Evolutionary conservation across 495 filamentous ascomycete species (phyloP).

Genomic region (Podospora conica): DNA sequence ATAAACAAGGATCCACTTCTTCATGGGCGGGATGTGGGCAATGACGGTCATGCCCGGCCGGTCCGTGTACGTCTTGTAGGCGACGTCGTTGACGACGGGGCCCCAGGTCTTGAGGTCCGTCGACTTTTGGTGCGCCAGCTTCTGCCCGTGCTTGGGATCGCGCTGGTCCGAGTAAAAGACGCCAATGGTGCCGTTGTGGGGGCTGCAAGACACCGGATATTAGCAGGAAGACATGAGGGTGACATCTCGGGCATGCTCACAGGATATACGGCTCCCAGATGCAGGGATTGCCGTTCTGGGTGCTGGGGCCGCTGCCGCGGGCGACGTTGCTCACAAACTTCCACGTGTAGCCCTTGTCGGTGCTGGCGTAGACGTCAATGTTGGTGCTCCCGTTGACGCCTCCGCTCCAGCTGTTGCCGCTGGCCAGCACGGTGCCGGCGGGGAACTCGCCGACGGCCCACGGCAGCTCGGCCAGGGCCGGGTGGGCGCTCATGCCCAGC

Average conservation of each 20-base stretch:
- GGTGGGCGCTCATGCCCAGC: conserved; percentile 59
- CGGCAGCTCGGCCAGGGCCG: conserved; percentile 54
- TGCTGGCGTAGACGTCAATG: conserved; percentile 59
- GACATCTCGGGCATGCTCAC: conserved; percentile 12
- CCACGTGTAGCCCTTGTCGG: conserved; percentile 57
- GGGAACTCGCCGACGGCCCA: conserved; percentile 46
- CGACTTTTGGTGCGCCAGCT: conserved; percentile 57
- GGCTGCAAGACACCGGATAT: conserved; percentile 5
- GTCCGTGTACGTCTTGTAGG: conserved; percentile 52
- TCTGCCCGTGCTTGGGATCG: conserved; percentile 59
- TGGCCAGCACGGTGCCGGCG: conserved; percentile 51
- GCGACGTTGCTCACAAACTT: conserved; percentile 60
- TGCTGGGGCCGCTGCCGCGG: conserved; percentile 53
- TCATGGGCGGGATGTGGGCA: conserved; percentile 19
- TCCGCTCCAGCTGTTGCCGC: conserved; percentile 56
- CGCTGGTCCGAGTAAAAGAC: conserved; percentile 67
- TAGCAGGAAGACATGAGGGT: not conserved
- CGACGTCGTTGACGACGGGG: conserved; percentile 54
- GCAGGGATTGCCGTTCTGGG: conserved; percentile 57
- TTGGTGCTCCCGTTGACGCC: conserved; percentile 40
- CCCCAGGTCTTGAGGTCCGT: conserved; percentile 54
- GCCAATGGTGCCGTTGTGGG: conserved; percentile 50
- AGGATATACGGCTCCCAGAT: conserved; percentile 68
- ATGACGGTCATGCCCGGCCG: conserved; percentile 64
- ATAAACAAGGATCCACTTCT: conserved; percentile 20